These are phyloP conservation scores for Calonectria honghensis DNA, from an alignment of 2,329 filamentous ascomycete genomes.

Conservation along the genomic window DNA sequence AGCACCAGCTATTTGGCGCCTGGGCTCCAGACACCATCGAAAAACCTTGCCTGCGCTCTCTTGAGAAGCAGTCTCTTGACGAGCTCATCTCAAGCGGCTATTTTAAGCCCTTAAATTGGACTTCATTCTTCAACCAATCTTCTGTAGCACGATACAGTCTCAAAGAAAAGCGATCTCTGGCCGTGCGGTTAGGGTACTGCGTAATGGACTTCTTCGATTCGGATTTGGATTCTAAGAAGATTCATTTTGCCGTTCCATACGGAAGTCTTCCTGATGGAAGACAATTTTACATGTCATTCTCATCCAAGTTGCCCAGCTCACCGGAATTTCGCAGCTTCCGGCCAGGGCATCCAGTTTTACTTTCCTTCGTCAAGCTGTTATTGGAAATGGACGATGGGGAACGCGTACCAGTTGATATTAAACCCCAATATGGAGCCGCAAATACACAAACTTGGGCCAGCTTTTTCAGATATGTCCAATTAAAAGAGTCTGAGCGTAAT, in stretches of 20 bases:
- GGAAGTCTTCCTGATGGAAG: neutral
- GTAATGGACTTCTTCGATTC: slow-evolving; percentile 1
- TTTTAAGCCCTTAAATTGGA: neutral
- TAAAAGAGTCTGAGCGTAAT: neutral
- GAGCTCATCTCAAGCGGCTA: neutral
- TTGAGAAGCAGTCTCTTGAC: neutral
- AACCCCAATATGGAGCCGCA: neutral
- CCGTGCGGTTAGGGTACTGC: neutral
- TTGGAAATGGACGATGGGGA: neutral
- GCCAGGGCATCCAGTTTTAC: neutral
- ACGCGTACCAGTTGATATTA: neutral
- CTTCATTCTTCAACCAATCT: neutral
- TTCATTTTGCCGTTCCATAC: neutral
- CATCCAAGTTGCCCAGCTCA: neutral
- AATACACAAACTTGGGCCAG: slow-evolving; percentile 5
- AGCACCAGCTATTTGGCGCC: neutral
- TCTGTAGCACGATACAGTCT: neutral
- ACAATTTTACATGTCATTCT: neutral
- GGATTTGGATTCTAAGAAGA: neutral
- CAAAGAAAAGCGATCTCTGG: neutral
- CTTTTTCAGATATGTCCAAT: neutral
- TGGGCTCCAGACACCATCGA: neutral
- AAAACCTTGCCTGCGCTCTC: neutral
- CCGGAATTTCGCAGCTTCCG: neutral
- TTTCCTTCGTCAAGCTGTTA: neutral